A percentile compares a stretch with the other conserved stretches of the same genome.
Conservation (phyloP, 1,284 basidiomycete genomes). For the Moesziomyces aphidis region DNA sequence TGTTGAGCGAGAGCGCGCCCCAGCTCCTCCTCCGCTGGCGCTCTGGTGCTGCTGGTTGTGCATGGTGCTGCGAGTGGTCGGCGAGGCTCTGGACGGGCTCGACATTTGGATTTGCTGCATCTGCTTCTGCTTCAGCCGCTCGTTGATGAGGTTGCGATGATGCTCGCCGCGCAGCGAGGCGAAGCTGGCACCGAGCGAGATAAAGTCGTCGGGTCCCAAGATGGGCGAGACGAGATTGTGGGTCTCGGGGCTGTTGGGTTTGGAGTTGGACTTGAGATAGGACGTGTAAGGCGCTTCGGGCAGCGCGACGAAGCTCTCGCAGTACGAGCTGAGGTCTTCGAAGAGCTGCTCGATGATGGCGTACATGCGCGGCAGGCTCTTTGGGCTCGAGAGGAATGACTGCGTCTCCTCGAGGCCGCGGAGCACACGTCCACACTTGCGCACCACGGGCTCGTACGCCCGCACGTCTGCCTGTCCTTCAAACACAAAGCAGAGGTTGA, state of each 20-base stretch:
- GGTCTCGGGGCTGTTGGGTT: constrained; percentile 28
- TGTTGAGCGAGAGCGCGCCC: constrained; percentile 18
- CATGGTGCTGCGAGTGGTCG: background rate
- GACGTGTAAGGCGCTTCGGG: constrained; percentile 59
- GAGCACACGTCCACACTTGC: constrained; percentile 91
- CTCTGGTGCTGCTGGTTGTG: background rate
- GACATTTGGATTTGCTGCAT: constrained; percentile 14
- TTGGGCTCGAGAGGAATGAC: constrained; percentile 81
- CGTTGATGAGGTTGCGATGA: constrained; percentile 37
- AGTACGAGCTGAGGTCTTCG: constrained; percentile 94
- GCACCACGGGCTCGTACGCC: constrained; percentile 94
- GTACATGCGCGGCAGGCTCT: constrained; percentile 79
- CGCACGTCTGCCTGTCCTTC: constrained; percentile 85
- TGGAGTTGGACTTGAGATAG: constrained; percentile 35
- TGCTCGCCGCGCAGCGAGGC: constrained; percentile 35
- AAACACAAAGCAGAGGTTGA: constrained; percentile 93
- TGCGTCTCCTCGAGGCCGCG: constrained; percentile 91
- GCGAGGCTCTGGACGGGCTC: constrained; percentile 4
- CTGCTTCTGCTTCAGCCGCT: constrained; percentile 38
- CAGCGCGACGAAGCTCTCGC: constrained; percentile 65
- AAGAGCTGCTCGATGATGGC: constrained; percentile 95
- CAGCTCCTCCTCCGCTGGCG: constrained; percentile 4
- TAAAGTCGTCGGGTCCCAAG: constrained; percentile 35
- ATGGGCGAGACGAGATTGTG: constrained; percentile 16
- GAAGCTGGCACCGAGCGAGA: constrained; percentile 37